phyloP scores from a whole-genome alignment of 1,284 basidiomycete genomes.

The Moesziomyces sp. region DNA sequence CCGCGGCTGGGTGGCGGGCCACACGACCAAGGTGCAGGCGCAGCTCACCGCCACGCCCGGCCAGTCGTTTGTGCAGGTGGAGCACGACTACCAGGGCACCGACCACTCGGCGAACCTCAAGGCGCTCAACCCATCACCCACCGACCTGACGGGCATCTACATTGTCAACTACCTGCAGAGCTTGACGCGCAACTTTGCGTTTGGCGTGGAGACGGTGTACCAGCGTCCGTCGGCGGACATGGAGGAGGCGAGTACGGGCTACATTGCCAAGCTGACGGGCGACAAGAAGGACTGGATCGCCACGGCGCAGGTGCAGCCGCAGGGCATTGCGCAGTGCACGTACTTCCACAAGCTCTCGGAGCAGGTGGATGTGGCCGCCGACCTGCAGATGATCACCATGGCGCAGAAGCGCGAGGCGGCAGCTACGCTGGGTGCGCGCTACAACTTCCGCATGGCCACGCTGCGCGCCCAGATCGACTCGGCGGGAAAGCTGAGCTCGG shows the following conservation, averaged over 20 bases:
- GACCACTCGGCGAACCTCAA: constrained; percentile 91
- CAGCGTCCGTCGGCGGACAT: constrained; percentile 75
- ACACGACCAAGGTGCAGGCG: constrained; percentile 87
- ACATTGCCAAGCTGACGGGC: constrained; percentile 79
- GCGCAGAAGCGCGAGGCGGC: constrained; percentile 83
- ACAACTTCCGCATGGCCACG: constrained; percentile 91
- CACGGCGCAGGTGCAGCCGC: constrained; percentile 84
- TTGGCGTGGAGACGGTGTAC: constrained; percentile 89
- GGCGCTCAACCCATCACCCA: constrained; percentile 89
- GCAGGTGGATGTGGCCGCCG: constrained; percentile 98
- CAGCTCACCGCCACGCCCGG: constrained; percentile 74
- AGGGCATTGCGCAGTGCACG: constrained; percentile 87
- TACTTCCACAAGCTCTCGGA: constrained; percentile 97
- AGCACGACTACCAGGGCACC: constrained; percentile 91
- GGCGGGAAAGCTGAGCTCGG: constrained; percentile 83
- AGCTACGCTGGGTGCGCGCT: constrained; percentile 93
- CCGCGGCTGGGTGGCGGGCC: constrained; percentile 83
- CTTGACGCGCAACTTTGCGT: constrained; percentile 87
- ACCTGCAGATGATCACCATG: constrained; percentile 79
- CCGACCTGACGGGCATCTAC: constrained; percentile 90
- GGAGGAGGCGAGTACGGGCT: constrained; percentile 80
- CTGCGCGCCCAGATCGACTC: constrained; percentile 63
- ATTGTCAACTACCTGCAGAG: constrained; percentile 94
- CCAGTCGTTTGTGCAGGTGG: constrained; percentile 75
- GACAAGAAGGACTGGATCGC: constrained; percentile 74